A percentile compares a stretch with the other conserved stretches of the same genome.
phyloP scores from a whole-genome alignment of 352 stramenopile species.

The Blastocystis sp. region DNA sequence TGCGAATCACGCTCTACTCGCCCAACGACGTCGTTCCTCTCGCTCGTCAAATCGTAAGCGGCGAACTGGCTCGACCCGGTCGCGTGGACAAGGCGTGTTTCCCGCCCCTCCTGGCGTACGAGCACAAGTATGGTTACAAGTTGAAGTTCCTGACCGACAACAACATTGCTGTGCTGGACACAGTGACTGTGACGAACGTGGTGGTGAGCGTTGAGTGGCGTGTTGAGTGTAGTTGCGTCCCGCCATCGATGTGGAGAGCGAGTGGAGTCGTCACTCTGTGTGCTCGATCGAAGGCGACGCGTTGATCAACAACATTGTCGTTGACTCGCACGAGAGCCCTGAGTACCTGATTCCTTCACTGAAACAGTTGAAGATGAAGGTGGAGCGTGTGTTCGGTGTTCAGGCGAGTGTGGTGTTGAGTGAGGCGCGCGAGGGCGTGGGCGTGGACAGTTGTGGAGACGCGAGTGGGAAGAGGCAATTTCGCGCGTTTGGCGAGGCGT shows the following conservation, averaged over 20 bases:
- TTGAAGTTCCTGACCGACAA: conserved; percentile 68
- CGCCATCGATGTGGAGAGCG: neutral
- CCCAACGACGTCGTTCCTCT: conserved; percentile 38
- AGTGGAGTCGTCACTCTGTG: conserved; percentile 38
- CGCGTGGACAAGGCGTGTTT: conserved; percentile 17
- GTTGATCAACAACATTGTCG: conserved; percentile 16
- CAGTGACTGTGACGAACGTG: conserved; percentile 41
- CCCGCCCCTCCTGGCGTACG: conserved; percentile 29
- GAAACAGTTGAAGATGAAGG: conserved; percentile 26
- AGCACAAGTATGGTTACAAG: conserved; percentile 72
- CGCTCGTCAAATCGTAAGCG: conserved; percentile 29
- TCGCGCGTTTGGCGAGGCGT: neutral
- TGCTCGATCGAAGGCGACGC: conserved; percentile 53
- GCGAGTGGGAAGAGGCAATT: conserved; percentile 1
- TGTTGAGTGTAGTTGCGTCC: neutral
- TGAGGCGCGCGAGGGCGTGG: neutral
- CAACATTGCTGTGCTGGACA: conserved; percentile 19
- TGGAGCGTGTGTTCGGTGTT: conserved; percentile 46
- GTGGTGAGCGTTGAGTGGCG: neutral
- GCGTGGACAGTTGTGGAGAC: conserved; percentile 14
- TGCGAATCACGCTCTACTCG: conserved; percentile 18
- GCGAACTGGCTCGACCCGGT: conserved; percentile 8
- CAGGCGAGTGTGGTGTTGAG: conserved; percentile 22
- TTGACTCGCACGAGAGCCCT: neutral
- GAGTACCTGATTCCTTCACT: conserved; percentile 67